Conservation (phyloP, 306 rosid species). For the Ormosia emarginata region DNA sequence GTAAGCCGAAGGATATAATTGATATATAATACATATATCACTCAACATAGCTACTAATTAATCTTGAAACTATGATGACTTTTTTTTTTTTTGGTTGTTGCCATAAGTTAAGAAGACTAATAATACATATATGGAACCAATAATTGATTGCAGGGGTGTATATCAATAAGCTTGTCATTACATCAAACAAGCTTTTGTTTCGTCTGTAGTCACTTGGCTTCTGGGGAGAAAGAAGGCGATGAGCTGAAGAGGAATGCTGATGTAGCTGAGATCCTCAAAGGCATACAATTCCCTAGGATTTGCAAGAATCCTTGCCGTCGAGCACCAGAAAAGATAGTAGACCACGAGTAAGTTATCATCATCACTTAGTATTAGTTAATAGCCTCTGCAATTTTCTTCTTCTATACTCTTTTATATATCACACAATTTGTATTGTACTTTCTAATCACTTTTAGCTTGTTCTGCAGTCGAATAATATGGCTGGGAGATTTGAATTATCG, state of each 20-base stretch:
- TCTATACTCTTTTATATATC: no score
- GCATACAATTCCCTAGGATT: constrained; percentile 66
- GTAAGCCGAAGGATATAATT: constrained; percentile 23
- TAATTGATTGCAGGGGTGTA: constrained; percentile 75
- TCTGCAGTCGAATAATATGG: constrained; percentile 81
- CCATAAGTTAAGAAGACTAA: not conserved
- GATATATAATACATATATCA: not conserved
- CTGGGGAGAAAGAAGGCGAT: constrained; percentile 97
- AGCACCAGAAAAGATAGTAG: constrained; percentile 71
- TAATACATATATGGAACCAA: not conserved
- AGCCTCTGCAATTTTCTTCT: not conserved
- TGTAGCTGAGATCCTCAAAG: constrained; percentile 74
- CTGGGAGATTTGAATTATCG: constrained; percentile 94
- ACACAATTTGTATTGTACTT: not conserved
- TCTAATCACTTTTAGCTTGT: not conserved
- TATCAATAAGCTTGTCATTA: constrained; percentile 88
- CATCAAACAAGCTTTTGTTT: constrained; percentile 92
- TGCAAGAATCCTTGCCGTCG: constrained; percentile 60
- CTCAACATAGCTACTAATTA: not conserved
- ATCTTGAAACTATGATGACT: not conserved
- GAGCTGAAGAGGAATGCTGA: constrained; percentile 83
- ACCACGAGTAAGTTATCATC: constrained; percentile 64
- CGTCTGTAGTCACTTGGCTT: constrained; percentile 95
- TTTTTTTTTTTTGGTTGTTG: not conserved
- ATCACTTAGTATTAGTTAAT: no score